A percentile compares a stretch with the other conserved stretches of the same genome.
Evolutionary conservation across 129 eudicot species (phyloP).

Genomic region (Pittosporum tobira): DNA sequence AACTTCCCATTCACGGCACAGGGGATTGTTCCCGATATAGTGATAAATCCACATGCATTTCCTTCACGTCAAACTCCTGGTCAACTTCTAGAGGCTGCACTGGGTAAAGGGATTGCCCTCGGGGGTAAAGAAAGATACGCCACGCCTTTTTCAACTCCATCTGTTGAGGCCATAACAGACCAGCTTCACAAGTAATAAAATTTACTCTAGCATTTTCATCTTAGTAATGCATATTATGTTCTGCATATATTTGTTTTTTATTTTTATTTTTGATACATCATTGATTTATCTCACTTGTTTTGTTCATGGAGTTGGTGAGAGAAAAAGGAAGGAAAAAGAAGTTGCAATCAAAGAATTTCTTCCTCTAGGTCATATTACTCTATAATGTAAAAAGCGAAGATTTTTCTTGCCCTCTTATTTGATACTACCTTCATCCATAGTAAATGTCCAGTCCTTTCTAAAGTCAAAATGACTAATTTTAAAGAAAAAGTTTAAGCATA

Average conservation of each 20-base stretch:
- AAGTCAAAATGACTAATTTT: no score
- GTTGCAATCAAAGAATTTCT: no score
- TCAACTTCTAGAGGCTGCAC: constrained; percentile 78
- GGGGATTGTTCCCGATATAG: constrained; percentile 89
- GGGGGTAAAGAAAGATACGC: constrained; percentile 68
- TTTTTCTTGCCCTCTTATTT: no score
- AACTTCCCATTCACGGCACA: constrained; percentile 72
- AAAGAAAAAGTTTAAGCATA: no score
- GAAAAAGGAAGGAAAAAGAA: not conserved
- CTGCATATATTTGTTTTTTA: not conserved
- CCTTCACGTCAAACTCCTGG: constrained; percentile 91
- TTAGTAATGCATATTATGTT: not conserved
- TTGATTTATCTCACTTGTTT: not conserved
- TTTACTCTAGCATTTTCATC: not conserved
- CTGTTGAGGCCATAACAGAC: constrained; percentile 58
- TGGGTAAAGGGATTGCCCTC: constrained; percentile 83
- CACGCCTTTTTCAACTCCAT: constrained; percentile 76
- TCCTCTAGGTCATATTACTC: no score
- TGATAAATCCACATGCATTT: constrained; percentile 84
- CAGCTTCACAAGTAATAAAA: constrained; percentile 79
- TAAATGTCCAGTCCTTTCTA: no score
- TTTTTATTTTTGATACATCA: not conserved
- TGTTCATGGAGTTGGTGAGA: no score
- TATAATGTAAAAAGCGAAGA: no score
- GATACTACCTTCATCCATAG: no score